Evolutionary conservation across 352 stramenopile species (phyloP), one percentile per base, ranked within the genome.

Genomic region (Elongisporangium undulatum): DNA sequence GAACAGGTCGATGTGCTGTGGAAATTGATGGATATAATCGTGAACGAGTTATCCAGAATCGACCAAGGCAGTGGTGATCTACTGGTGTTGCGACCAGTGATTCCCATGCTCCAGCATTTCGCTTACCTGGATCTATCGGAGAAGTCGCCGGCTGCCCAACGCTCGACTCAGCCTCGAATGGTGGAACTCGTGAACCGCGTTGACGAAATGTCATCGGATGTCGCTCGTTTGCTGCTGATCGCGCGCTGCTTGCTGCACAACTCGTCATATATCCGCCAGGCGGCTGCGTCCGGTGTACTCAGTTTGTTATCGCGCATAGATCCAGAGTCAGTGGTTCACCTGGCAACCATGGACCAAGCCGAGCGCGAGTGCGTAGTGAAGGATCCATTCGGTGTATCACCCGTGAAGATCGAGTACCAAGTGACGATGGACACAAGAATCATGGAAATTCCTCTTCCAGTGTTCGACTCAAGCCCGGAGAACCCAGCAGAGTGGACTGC

Each of bases 91-190:
- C 23, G 58, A 9, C 60, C 71, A 7, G 56, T 71, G 34, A 52
- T 86, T 21, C 70, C 79, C n/a, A 20, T 85, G 29, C 45, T 89
- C 10, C 79, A 89, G 52, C 76, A 87, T 24, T 83, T 85, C 51
- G 74, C 79, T 20, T 89, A 87, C 49, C 57, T 74, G 10, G 72
- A 89, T 23, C 53, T 64, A 6, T 68, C 63, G 1, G 66, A 71
- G 49, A 59, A 15, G 21, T 56, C 61, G 3, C 62, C 55, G n/a
- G 39, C 16, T 15, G 48, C 62, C 41, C 66, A 77, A 41, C 68
- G 63, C 23, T 61, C 39, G 39, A 55, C 61, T 15, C 72, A 86
- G 48, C 66, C 72, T 10, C 59, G 68, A 55, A 55, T 89, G 7
- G 71, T 71, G 23, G 53, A 71, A 49, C 17, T 87, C 5, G 58